A percentile compares a stretch with the other conserved stretches of the same genome.
phyloP scores from a whole-genome alignment of 257 asterid genomes.

The Fraxinus pennsylvanica region DNA sequence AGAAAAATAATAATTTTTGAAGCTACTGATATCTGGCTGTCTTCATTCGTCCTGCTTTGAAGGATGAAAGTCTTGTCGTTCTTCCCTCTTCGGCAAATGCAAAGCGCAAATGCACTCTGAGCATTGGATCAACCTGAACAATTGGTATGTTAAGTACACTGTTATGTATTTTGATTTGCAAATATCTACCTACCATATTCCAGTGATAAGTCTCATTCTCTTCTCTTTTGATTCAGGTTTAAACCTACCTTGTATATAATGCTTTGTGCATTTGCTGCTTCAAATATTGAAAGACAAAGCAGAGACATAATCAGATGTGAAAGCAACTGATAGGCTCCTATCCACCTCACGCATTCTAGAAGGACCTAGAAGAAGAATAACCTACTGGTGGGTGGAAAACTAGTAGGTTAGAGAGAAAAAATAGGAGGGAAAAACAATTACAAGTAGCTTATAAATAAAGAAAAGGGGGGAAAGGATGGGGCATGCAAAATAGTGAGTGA shows the following conservation, averaged over 20 bases:
- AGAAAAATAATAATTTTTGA: background rate
- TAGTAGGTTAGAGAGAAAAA: too few species aligned
- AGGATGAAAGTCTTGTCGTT: conserved; percentile 68
- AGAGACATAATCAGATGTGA: background rate
- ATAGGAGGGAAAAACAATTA: too few species aligned
- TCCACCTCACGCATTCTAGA: too few species aligned
- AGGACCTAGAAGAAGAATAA: too few species aligned
- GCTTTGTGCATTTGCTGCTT: background rate
- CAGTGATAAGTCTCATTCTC: background rate
- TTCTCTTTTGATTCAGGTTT: background rate
- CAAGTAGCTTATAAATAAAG: too few species aligned
- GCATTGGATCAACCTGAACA: conserved; percentile 1
- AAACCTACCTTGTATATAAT: background rate
- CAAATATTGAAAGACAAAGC: background rate
- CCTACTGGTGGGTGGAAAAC: too few species aligned
- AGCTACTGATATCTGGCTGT: background rate
- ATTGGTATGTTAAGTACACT: background rate
- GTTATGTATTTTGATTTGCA: background rate
- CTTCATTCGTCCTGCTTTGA: background rate
- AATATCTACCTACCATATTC: background rate
- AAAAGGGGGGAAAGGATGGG: too few species aligned
- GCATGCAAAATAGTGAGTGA: too few species aligned
- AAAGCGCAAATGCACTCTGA: conserved; percentile 35
- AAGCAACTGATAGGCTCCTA: background rate
- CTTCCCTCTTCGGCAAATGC: conserved; percentile 43